phyloP scores from a whole-genome alignment of 1,284 basidiomycete species.

The Phellinidium pouzarii region DNA sequence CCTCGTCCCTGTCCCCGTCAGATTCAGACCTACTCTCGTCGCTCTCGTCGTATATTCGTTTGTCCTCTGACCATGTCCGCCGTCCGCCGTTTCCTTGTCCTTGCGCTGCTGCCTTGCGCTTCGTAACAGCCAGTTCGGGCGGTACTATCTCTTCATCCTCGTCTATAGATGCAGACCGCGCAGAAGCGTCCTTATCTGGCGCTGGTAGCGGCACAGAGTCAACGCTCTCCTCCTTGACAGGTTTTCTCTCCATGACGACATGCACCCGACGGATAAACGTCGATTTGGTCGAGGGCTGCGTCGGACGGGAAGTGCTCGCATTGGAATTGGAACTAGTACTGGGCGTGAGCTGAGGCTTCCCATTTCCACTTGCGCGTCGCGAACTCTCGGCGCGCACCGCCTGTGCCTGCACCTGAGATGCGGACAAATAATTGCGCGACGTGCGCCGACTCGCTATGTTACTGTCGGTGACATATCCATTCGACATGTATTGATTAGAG shows the following conservation, averaged over 20 bases:
- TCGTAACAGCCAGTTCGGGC: background rate
- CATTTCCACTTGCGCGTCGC: background rate
- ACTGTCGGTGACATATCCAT: conserved; percentile 13
- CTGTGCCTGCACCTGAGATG: background rate
- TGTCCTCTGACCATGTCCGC: conserved; percentile 9
- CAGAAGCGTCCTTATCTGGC: background rate
- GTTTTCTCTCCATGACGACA: conserved; percentile 34
- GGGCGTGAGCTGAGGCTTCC: background rate
- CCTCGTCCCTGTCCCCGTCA: conserved; percentile 2
- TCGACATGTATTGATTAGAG: conserved; percentile 6
- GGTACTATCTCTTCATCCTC: conserved; percentile 6
- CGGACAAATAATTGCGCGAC: background rate
- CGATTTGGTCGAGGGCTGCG: conserved; percentile 17
- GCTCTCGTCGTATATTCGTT: conserved; percentile 5
- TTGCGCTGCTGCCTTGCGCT: background rate
- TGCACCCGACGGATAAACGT: conserved; percentile 37
- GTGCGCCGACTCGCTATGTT: background rate
- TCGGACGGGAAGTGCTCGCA: conserved; percentile 5
- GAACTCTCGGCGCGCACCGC: background rate
- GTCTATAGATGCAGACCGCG: conserved; percentile 14
- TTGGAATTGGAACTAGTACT: background rate
- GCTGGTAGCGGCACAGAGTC: conserved; percentile 18
- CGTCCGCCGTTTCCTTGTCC: background rate
- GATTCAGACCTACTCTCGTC: background rate
- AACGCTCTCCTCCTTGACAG: conserved; percentile 38